Conservation (phyloP, 345 rosid species). For the Linum usitatissimum region DNA sequence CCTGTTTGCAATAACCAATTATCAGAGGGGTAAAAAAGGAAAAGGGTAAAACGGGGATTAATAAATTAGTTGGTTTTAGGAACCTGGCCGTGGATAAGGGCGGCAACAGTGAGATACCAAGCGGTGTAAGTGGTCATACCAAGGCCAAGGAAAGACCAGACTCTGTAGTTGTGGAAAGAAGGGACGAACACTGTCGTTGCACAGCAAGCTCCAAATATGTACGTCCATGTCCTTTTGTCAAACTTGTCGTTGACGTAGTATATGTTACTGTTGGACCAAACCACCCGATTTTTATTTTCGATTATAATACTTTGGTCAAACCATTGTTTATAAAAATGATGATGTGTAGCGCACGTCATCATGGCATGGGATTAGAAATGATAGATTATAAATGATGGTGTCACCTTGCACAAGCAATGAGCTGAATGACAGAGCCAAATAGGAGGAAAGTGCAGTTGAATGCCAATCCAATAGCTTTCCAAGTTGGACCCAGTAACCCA, state of each 20-base stretch:
- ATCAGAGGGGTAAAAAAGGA: neutral
- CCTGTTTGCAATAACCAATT: constrained; percentile 21
- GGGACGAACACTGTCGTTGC: constrained; percentile 75
- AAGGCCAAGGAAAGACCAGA: constrained; percentile 82
- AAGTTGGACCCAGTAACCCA: constrained; percentile 65
- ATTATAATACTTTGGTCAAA: neutral
- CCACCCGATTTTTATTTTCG: too few relatives aligned
- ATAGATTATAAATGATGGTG: neutral
- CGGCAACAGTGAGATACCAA: constrained; percentile 67
- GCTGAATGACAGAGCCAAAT: constrained; percentile 82
- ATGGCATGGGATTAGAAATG: neutral
- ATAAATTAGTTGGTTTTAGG: neutral
- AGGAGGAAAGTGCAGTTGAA: constrained; percentile 78
- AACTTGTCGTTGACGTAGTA: constrained; percentile 64
- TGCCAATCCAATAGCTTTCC: constrained; percentile 78
- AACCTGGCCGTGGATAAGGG: constrained; percentile 64
- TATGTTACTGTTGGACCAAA: constrained; percentile 40
- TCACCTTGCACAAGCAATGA: constrained; percentile 77
- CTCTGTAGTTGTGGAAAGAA: constrained; percentile 71
- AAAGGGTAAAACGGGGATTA: neutral
- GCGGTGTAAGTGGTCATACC: constrained; percentile 86
- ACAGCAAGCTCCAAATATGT: constrained; percentile 84
- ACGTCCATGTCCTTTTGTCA: constrained; percentile 90
- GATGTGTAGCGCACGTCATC: neutral
- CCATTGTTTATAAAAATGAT: too few relatives aligned